These are phyloP conservation scores for Fraxinus floribunda DNA, from an alignment of 305 asterid species.

Conservation along the genomic window DNA sequence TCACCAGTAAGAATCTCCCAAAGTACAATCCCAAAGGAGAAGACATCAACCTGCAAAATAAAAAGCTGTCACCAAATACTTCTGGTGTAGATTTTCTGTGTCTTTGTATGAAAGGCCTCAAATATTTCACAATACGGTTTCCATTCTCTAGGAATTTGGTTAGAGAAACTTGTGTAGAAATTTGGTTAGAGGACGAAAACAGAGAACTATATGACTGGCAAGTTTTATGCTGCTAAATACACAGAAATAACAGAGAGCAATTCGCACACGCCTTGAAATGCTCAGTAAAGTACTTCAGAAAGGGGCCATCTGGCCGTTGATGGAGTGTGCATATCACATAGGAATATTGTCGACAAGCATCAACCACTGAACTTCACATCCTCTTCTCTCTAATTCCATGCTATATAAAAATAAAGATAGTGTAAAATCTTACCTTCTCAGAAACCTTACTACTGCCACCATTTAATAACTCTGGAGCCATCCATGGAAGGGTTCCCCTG, in stretches of 20 bases:
- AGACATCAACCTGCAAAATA: constrained; percentile 75
- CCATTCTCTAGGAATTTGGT: background rate
- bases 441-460: constrained; percentile 90
- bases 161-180: background rate
- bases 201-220: background rate
- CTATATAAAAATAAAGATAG: background rate
- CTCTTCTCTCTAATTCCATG: background rate
- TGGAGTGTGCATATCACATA: background rate
- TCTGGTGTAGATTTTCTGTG: background rate
- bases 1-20: constrained; percentile 96
- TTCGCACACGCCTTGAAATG: background rate
- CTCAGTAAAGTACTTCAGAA: background rate
- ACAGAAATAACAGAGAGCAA: background rate
- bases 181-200: background rate
- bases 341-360: background rate
- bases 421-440: constrained; percentile 58
- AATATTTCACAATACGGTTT: background rate
- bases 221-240: background rate
- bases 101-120: background rate
- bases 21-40: constrained; percentile 86
- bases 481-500: constrained; percentile 95
- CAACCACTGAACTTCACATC: constrained; percentile 1
- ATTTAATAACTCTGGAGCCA: constrained; percentile 89
- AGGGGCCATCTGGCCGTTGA: background rate
- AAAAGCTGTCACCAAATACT: constrained; percentile 4